Conservation (phyloP, 345 rosid species). For the Isatis tinctoria region DNA sequence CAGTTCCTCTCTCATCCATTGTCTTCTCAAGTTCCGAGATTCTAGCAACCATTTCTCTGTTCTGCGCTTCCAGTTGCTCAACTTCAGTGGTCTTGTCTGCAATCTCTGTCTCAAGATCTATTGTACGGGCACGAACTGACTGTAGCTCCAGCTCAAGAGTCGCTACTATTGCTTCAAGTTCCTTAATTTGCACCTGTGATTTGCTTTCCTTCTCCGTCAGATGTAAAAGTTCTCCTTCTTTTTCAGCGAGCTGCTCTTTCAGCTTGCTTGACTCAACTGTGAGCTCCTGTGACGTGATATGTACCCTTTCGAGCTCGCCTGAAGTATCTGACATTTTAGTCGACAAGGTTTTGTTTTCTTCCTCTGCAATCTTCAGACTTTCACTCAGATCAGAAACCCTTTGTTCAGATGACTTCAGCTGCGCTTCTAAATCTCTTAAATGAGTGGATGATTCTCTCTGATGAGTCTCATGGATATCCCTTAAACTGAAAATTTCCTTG, state of each 20-base stretch:
- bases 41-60: slow-evolving; percentile 37
- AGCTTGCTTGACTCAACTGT: slow-evolving; percentile 41
- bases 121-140: slow-evolving; percentile 35
- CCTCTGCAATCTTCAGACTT: slow-evolving; percentile 44
- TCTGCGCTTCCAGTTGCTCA: slow-evolving; percentile 46
- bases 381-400: slow-evolving; percentile 43
- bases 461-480: slow-evolving; percentile 51
- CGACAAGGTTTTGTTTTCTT: slow-evolving; percentile 53
- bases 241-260: slow-evolving; percentile 44
- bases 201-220: slow-evolving; percentile 49
- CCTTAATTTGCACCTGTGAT: slow-evolving; percentile 35
- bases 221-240: slow-evolving; percentile 44
- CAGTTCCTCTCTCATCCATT: slow-evolving; percentile 43
- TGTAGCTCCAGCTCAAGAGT: slow-evolving; percentile 51
- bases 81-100: slow-evolving; percentile 45
- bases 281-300: slow-evolving; percentile 36
- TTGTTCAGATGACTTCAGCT: slow-evolving; percentile 54
- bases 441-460: slow-evolving; percentile 46
- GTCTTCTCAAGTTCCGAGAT: slow-evolving; percentile 50
- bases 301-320: slow-evolving; percentile 49
- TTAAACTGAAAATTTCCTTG: slow-evolving; percentile 46
- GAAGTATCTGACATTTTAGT: slow-evolving; percentile 48
- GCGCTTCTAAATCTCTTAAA: slow-evolving; percentile 16
- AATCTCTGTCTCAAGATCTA: slow-evolving; percentile 44
- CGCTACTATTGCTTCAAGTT: slow-evolving; percentile 29